phyloP scores from a whole-genome alignment of 148 eudicot genomes.

The Spergularia bocconei region DNA sequence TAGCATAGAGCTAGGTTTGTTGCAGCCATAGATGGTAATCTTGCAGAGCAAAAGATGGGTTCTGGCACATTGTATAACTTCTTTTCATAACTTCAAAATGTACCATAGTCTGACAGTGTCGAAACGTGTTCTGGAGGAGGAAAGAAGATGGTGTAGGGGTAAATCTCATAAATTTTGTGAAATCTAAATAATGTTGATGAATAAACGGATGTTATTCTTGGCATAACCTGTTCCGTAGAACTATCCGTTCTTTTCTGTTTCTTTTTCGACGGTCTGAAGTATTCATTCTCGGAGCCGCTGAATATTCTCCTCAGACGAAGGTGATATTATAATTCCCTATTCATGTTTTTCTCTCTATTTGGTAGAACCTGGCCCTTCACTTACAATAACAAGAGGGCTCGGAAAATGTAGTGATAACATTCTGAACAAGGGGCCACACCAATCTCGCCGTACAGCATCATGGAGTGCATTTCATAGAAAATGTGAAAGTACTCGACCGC shows the following conservation, averaged over 20 bases:
- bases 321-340: too few species aligned
- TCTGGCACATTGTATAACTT: conserved; percentile 24
- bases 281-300: too few species aligned
- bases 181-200: conserved; percentile 8
- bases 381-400: too few species aligned
- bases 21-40: conserved; percentile 20
- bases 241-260: too few species aligned
- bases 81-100: conserved; percentile 21
- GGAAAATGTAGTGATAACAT: conserved; percentile 54
- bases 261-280: too few species aligned
- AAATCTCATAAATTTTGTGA: background rate
- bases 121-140: background rate
- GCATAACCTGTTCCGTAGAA: too few species aligned
- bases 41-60: background rate
- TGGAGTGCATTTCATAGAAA: conserved; percentile 68
- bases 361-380: too few species aligned
- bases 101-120: conserved; percentile 7
- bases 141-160: too few species aligned
- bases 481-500: too few species aligned
- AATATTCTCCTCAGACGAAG: too few species aligned
- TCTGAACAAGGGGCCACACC: conserved; percentile 37
- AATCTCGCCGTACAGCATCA: conserved; percentile 75
- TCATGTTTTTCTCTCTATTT: too few species aligned
- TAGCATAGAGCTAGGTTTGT: conserved; percentile 27
- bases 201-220: too few species aligned